Evolutionary conservation across 2,329 filamentous ascomycete species (phyloP), one percentile per base, ranked within the genome.

Genomic region (Arthrobotrys musiformis): DNA sequence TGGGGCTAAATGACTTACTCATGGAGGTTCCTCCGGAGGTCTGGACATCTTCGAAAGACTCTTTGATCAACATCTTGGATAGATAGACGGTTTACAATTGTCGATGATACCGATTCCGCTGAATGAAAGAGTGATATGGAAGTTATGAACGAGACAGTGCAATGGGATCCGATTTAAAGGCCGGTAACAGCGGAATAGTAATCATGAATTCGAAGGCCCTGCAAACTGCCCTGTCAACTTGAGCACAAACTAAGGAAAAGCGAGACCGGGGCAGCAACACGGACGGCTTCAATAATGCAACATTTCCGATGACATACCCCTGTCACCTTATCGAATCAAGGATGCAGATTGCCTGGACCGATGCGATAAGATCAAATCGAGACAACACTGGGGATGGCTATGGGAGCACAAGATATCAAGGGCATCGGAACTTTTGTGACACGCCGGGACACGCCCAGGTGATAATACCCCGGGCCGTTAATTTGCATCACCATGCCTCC

Each of bases 41-140:
- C 8, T 86, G 82, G 64, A 90, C 87, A 85, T 90, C 89, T 80
- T 86, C 83, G 81, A 88, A 84, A 17, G 85, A 86, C 81, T 90
- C 89, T 79, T 86, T 82, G 78, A 90, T 89, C 62, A 90, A 82
- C 88, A 90, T 90, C 17, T 79, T 86, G 81, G 30, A 19, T 42
- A 42, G 33, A 56, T 40, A 46, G 5, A 37, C 11, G 30, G 19
- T 5, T 1, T 17, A 42, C n/a, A 15, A n/a, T 19, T 52, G 28
- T 52, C 17, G 30, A 19, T 5, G 33, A 58, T 9, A 15, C 5
- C 28, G 22, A 40, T 58, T 4, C 33, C 13, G 33, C 3, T 9
- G 33, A 37, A 40, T 26, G 33, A 24, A 40, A 58, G 54, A 58
- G 19, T 7, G 15, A 8, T 40, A 58, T 58, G 17, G n/a, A n/a